Percentiles rank a stretch among this genome's conserved stretches.
Evolutionary conservation across 805 yeast genomes (phyloP).

Genomic region (Kluyveromyces nonfermentans): DNA sequence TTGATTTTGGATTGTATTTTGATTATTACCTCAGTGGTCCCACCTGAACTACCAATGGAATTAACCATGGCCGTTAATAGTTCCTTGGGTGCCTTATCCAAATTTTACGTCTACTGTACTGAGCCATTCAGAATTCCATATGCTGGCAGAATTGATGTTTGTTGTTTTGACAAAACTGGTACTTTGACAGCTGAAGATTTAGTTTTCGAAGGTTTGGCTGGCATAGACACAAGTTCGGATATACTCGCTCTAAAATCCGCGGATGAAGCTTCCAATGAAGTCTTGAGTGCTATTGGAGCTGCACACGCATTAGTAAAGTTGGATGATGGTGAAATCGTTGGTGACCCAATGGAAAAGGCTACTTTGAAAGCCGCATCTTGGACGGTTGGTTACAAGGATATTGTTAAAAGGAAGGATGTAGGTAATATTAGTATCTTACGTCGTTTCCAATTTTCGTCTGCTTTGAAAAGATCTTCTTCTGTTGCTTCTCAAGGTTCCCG

Average conservation of each 20-base stretch:
- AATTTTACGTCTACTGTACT: slow-evolving; percentile 87
- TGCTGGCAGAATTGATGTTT: slow-evolving; percentile 96
- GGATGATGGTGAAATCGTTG: slow-evolving; percentile 95
- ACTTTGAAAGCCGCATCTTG: slow-evolving; percentile 83
- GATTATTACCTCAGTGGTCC: slow-evolving; percentile 94
- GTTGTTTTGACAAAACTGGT: slow-evolving; percentile 98
- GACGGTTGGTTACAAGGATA: slow-evolving; percentile 71
- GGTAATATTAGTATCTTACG: slow-evolving; percentile 64
- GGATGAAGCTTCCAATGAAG: slow-evolving; percentile 57
- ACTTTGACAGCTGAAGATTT: slow-evolving; percentile 95
- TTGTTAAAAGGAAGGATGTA: slow-evolving; percentile 40
- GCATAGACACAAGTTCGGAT: slow-evolving; percentile 43
- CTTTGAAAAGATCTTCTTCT: slow-evolving; percentile 89
- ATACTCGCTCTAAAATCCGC: slow-evolving; percentile 43
- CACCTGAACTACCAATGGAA: slow-evolving; percentile 99
- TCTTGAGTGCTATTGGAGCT: slow-evolving; percentile 74
- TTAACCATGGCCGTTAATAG: slow-evolving; percentile 95
- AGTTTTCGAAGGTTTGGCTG: slow-evolving; percentile 93
- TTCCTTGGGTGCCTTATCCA: slow-evolving; percentile 78
- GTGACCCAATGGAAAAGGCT: slow-evolving; percentile 99
- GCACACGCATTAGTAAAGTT: slow-evolving; percentile 92
- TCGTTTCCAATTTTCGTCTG: slow-evolving; percentile 94
- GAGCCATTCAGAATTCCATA: slow-evolving; percentile 97
- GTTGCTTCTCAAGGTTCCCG: slow-evolving; percentile 52
- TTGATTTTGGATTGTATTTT: slow-evolving; percentile 90